Percentiles rank a stretch among this genome's conserved stretches.
phyloP scores from a whole-genome alignment of 805 yeast species.

The Yarrowia sp. region DNA sequence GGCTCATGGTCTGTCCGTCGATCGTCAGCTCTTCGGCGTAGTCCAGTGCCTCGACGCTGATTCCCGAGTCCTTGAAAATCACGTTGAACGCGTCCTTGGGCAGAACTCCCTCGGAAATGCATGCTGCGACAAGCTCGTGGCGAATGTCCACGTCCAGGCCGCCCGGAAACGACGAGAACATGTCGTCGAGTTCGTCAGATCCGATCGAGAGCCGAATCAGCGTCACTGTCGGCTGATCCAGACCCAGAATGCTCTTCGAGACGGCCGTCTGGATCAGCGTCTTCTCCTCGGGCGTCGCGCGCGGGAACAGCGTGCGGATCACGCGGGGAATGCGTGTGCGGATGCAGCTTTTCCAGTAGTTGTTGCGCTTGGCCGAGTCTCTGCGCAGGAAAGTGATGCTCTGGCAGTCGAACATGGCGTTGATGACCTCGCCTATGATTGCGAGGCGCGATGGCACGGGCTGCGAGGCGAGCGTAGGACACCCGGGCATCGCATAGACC shows the following conservation, averaged over 20 bases:
- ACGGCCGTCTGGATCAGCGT: slow-evolving; percentile 32
- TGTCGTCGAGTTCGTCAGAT: slow-evolving; percentile 46
- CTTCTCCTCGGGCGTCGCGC: neutral
- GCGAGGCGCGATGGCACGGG: slow-evolving; percentile 26
- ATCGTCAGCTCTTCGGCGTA: neutral
- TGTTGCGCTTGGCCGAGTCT: slow-evolving; percentile 39
- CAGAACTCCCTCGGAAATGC: slow-evolving; percentile 41
- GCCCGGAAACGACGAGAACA: slow-evolving; percentile 52
- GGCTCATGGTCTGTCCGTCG: slow-evolving; percentile 34
- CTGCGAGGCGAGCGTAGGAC: slow-evolving; percentile 23
- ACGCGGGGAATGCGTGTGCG: slow-evolving; percentile 49
- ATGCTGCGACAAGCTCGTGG: slow-evolving; percentile 50
- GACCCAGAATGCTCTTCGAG: slow-evolving; percentile 36
- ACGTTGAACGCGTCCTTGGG: slow-evolving; percentile 28
- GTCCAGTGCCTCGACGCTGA: neutral
- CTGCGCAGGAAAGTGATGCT: slow-evolving; percentile 43
- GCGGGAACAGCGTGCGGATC: slow-evolving; percentile 39
- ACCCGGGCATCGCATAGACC: slow-evolving; percentile 28
- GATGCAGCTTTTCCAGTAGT: slow-evolving; percentile 49
- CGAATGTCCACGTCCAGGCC: slow-evolving; percentile 47
- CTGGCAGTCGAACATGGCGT: slow-evolving; percentile 48
- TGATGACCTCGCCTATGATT: slow-evolving; percentile 43
- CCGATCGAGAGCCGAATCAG: slow-evolving; percentile 42
- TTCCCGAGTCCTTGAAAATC: slow-evolving; percentile 19
- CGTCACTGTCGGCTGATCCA: slow-evolving; percentile 42